These are phyloP conservation scores for Phyllostachys edulis DNA, from an alignment of 176 grass and related monocot species.

Conservation along the genomic window DNA sequence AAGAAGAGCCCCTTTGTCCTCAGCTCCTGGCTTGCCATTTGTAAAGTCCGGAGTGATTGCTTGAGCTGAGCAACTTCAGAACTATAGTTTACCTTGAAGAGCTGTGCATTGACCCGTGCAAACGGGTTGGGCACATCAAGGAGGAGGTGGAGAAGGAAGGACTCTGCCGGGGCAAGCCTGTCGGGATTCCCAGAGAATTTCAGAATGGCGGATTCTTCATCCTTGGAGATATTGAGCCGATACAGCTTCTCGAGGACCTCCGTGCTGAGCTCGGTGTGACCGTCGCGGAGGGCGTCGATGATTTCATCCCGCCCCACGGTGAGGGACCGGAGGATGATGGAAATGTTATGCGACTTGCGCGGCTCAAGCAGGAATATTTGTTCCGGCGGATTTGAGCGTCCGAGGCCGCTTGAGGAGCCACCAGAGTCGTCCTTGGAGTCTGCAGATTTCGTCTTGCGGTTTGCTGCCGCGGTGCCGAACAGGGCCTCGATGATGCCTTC, in stretches of 20 bases:
- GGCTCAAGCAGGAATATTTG: slow-evolving; percentile 80
- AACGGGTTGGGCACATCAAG: slow-evolving; percentile 62
- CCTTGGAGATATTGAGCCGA: slow-evolving; percentile 57
- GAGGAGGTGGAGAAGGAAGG: slow-evolving; percentile 71
- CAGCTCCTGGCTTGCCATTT: slow-evolving; percentile 79
- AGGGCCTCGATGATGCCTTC: slow-evolving; percentile 89
- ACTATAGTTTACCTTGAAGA: slow-evolving; percentile 75
- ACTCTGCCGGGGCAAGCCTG: slow-evolving; percentile 62
- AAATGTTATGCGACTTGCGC: slow-evolving; percentile 87
- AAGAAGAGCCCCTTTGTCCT: slow-evolving; percentile 77
- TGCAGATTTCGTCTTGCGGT: slow-evolving; percentile 42
- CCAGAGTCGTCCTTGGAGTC: slow-evolving; percentile 37
- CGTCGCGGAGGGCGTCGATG: slow-evolving; percentile 59
- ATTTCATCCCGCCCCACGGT: slow-evolving; percentile 59
- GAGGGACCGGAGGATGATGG: slow-evolving; percentile 89
- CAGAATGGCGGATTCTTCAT: slow-evolving; percentile 61
- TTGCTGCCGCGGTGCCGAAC: slow-evolving; percentile 64
- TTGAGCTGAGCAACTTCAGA: slow-evolving; percentile 62
- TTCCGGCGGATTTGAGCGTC: slow-evolving; percentile 37
- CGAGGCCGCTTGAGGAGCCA: slow-evolving; percentile 21
- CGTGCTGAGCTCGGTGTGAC: slow-evolving; percentile 54
- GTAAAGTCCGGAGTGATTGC: slow-evolving; percentile 59
- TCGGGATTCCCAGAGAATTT: slow-evolving; percentile 71
- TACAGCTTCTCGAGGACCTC: slow-evolving; percentile 82
- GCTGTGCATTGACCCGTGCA: slow-evolving; percentile 62